Conservation (phyloP, 2,329 filamentous ascomycete species). For the Fusarium tupiense region DNA sequence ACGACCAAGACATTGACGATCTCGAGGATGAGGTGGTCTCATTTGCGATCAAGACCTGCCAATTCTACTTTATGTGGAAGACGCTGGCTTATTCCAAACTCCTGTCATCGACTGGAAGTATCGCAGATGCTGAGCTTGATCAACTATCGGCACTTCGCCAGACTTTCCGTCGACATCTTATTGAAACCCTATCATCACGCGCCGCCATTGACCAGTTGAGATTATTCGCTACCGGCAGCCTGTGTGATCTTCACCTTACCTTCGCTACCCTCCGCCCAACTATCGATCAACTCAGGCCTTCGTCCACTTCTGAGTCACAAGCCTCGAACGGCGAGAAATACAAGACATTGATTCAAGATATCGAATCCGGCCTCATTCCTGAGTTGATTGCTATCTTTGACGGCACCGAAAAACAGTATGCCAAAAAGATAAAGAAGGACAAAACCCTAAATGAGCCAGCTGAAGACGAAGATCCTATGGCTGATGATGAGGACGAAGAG, state of each 20-base stretch:
- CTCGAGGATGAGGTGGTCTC: conserved; percentile 82
- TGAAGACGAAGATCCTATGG: conserved; percentile 78
- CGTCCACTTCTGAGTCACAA: conserved; percentile 39
- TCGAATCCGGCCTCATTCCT: conserved; percentile 70
- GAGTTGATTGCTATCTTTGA: conserved; percentile 82
- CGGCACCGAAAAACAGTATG: conserved; percentile 78
- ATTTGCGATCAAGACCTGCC: conserved; percentile 77
- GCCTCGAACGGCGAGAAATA: conserved; percentile 45
- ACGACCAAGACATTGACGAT: conserved; percentile 77
- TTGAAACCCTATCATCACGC: conserved; percentile 74
- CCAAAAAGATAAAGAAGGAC: conserved; percentile 71
- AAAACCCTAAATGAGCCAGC: conserved; percentile 68
- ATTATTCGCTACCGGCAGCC: conserved; percentile 76
- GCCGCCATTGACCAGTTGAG: conserved; percentile 81
- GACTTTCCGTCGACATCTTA: conserved; percentile 69
- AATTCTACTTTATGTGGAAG: conserved; percentile 98
- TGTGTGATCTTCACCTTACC: conserved; percentile 84
- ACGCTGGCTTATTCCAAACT: conserved; percentile 67
- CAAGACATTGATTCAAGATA: conserved; percentile 69
- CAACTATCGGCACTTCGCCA: conserved; percentile 65
- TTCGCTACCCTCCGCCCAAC: conserved; percentile 76
- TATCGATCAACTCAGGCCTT: conserved; percentile 53
- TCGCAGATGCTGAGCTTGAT: conserved; percentile 69
- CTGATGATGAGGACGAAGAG: conserved; percentile 65
- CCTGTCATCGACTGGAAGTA: conserved; percentile 63